Percentiles rank a stretch among this genome's conserved stretches.
Evolutionary conservation across 2,329 filamentous ascomycete species (phyloP).

Genomic region (Colletotrichum aenigma): DNA sequence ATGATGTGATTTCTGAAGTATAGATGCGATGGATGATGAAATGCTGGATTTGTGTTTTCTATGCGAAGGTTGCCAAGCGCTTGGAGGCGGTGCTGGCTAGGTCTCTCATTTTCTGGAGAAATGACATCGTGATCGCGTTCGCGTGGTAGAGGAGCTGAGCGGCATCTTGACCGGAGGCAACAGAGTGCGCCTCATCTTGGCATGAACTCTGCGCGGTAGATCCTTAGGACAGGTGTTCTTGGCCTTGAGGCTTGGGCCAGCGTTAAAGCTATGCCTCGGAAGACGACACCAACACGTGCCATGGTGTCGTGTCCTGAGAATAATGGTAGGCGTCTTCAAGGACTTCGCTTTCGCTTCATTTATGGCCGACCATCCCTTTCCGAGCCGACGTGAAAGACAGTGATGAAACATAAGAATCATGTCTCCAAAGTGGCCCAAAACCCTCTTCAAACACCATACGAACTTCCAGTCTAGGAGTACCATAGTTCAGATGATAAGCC

Average conservation of each 20-base stretch:
- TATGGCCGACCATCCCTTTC: background rate
- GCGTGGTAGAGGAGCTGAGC: background rate
- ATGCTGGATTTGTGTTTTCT: background rate
- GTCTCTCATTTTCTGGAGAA: background rate
- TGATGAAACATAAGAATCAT: background rate
- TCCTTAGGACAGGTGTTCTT: background rate
- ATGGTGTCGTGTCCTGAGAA: too few species aligned
- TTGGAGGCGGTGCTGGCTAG: background rate
- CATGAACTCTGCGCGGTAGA: fast-evolving
- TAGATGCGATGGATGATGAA: background rate
- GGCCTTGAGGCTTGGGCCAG: background rate
- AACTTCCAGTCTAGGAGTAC: background rate
- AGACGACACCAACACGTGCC: too few species aligned
- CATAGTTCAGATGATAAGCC: background rate
- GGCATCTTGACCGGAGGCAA: background rate
- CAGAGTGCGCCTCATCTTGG: background rate
- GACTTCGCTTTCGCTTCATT: background rate
- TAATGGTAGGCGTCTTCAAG: too few species aligned
- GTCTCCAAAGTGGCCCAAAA: background rate
- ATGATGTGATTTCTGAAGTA: background rate
- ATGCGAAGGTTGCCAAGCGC: background rate
- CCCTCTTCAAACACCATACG: background rate
- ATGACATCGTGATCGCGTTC: background rate
- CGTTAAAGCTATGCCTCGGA: background rate
- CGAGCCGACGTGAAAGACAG: background rate